Evolutionary conservation across 139 green algal species (phyloP), one percentile per base, ranked within the genome.

Genomic region (Tetradesmus lagerheimii): DNA sequence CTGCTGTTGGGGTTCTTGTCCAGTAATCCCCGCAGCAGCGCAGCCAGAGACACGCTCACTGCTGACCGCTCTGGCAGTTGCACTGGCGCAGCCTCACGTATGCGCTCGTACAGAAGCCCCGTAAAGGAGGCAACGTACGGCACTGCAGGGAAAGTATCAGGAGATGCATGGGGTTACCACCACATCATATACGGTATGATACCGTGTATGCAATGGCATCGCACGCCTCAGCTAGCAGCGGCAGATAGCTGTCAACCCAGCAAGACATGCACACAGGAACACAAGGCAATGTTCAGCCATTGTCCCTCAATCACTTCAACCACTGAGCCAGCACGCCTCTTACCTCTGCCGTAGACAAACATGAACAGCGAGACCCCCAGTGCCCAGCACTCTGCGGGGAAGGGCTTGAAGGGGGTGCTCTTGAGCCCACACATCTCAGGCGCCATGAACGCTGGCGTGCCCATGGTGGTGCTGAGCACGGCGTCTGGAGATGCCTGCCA

Each of bases 281-380:
- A n/a, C n/a, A n/a, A n/a, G n/a, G n/a, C n/a, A n/a, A n/a, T n/a
- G n/a, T n/a, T n/a, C n/a, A n/a, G n/a, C n/a, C n/a, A n/a, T n/a
- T n/a, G n/a, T n/a, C n/a, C n/a, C n/a, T n/a, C n/a, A n/a, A n/a
- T n/a, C 0, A 37, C 8, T 11, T n/a, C 4, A 39, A 35, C 47
- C 6, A 20, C 16, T 14, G 4, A 18, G n/a, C 45, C 80, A 43
- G 81, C 47, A 45, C 5, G 11, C n/a, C 41, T 35, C 62, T 16
- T 25, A 88, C 92, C 85, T 27, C 39, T 87, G 35, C 95, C 96
- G 79, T 92, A 97, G 5, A 98, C 85, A 75, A 98, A 97, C 86
- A 96, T 92, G 90, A 94, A 98, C 38, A 98, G 92, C 29, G 92
- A 96, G 0, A 97, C 92, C 16, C 96, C 96, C 41, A 98, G 90